phyloP scores from a whole-genome alignment of 257 asterid genomes.

The Pogostemon cablin region DNA sequence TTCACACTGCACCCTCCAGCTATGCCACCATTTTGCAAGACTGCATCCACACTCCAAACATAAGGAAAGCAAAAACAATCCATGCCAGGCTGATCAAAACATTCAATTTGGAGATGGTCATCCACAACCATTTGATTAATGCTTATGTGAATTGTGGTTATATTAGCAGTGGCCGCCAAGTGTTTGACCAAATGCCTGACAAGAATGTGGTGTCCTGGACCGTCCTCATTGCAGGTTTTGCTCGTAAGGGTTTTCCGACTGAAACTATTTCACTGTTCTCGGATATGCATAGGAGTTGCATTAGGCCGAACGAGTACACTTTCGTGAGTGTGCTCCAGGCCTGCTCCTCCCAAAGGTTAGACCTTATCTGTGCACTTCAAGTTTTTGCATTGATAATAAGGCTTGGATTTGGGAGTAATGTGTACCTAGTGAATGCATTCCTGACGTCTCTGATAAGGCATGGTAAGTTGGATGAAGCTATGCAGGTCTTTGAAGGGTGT shows the following conservation, averaged over 20 bases:
- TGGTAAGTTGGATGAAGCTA: constrained; percentile 52
- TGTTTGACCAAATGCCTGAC: constrained; percentile 73
- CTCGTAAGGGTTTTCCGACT: constrained; percentile 55
- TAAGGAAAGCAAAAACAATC: constrained; percentile 38
- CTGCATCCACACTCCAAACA: constrained; percentile 46
- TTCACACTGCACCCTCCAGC: constrained; percentile 36
- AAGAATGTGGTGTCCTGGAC: constrained; percentile 78
- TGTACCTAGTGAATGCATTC: constrained; percentile 56
- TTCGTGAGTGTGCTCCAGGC: constrained; percentile 75
- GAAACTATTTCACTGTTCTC: constrained; percentile 57
- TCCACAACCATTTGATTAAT: constrained; percentile 56
- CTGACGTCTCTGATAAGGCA: constrained; percentile 60
- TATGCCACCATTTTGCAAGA: constrained; percentile 44
- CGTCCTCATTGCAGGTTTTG: constrained; percentile 67
- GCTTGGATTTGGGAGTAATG: constrained; percentile 63
- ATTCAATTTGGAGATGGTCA: constrained; percentile 30
- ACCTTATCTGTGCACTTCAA: constrained; percentile 50
- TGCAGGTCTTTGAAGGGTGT: constrained; percentile 49
- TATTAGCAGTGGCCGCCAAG: constrained; percentile 35
- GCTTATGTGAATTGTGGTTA: constrained; percentile 62
- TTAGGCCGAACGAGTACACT: constrained; percentile 63
- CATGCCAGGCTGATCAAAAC: constrained; percentile 56
- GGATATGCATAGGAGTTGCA: constrained; percentile 51
- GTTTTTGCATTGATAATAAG: constrained; percentile 52
- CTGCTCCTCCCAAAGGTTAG: constrained; percentile 51